Evolutionary conservation across 2,329 filamentous ascomycete genomes (phyloP), one percentile per base, ranked within the genome.

Genomic region (Hymenoscyphus occultus): DNA sequence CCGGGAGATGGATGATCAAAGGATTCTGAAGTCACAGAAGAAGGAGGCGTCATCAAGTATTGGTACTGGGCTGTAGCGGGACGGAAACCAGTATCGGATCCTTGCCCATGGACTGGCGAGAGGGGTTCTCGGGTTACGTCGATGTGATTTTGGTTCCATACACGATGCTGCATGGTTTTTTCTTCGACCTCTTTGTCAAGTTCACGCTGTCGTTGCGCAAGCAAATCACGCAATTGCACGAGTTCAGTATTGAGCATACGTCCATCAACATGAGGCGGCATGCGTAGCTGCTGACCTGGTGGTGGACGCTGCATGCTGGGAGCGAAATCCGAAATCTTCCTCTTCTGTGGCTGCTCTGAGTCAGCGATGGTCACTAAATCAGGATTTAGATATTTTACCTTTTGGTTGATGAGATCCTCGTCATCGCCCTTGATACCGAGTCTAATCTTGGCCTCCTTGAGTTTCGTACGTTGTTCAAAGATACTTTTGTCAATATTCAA

Each of bases 351-450:
- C 81, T 87, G 77, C 59, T 59, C 7, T 22, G 9, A 63, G 59
- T 66, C 66, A 67, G 67, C 62, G 42, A 60, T 63, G 56, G 39
- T 42, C 39, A 61, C 42, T 45, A n/a, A 54, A 76, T 72, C 72
- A 69, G 65, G 72, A 67, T 79, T 77, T 39, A 73, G 73, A 67
- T 74, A 67, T 76, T 84, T 77, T 82, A 94, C 91, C 86, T 95
- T 96, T 77, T 95, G 91, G 80, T 96, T 96, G 80, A 97, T 89
- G 45, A 54, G 39, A 76, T 97, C 93, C 73, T 98, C 94, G 74
- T 98, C 95, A 74, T 96, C 91, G 71, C 87, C 89, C 80, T 95
- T 96, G 82, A 98, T 94, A 72, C 90, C 88, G 69, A 97, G 85
- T 74, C 90, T 90, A 75, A 91, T 83, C 83, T 98, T 98, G 78